Base-by-base conservation (phyloP, 225 moss, liverwort and hornwort genomes). In the Lunularia cruciata region DNA sequence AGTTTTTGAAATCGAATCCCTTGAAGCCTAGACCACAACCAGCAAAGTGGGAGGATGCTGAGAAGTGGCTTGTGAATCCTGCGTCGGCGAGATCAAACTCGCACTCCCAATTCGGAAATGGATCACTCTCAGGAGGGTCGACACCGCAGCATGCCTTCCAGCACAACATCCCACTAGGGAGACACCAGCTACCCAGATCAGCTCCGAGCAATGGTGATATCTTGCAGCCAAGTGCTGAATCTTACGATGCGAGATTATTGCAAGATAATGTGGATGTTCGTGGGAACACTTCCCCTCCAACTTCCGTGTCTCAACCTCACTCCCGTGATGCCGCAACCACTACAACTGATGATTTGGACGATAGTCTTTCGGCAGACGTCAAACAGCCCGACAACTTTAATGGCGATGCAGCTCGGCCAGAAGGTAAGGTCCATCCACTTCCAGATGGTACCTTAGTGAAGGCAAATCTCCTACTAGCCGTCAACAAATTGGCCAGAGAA, bases 1-100 rank as follows among this genome's bases (percentile, higher is more conserved):
- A 83, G 33, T 83, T 72, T 65, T 40, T 83, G 34, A 83, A 77
- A 28, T 6, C 77, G 3, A 81, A 82, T 62, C 77, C 82, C n/a
- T 27, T 82, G 61, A 78, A 82, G 30, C 82, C 76, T 1, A 75
- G 78, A 47, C 75, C 71, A 11, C 75, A 67, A 52, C 78, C 82
- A 3, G 78, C 82, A 37, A 83, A 83, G 34, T 83, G 82, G 82
- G 82, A 83, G 20, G 82, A 83, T 69, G 82, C 82, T 23, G 82
- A 78, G 63, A 83, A 83, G 63, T 83, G 82, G 82, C 71, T 83
- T 11, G 58, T 75, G 51, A 83, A 62, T 75, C 70, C 81, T 32
- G 60, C 74, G 0, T 63, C 78, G 51, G 22, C 57, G 55, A 75
- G 63, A 53, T 75, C 82, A 20, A 72, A 52, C 34, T 20, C 22